Evolutionary conservation across 1,284 basidiomycete genomes (phyloP), one percentile per base, ranked within the genome.

Genomic region (Puccinia triticina): DNA sequence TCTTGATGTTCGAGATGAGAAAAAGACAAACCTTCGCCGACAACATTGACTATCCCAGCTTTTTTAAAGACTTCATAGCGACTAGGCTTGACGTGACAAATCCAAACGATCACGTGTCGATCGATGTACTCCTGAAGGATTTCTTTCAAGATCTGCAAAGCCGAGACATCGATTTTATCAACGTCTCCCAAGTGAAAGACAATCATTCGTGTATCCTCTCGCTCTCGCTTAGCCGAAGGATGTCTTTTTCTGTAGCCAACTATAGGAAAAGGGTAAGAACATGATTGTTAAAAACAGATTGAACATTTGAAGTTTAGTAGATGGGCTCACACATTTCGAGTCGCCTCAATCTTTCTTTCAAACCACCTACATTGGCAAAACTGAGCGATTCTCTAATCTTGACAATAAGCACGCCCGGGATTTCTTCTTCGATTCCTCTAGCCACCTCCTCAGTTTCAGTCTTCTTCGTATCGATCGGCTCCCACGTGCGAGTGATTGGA

Each of bases 401-500:
- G 2, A 95, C 90, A 82, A 95, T 94, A 61, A 96, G 88, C 37
- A 92, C 92, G 0, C 94, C 93, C 0, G 91, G 90, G 10, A 89
- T 87, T 72, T 92, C 90, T 84, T 92, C 92, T 85, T 94, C 92
- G 82, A 91, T 90, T 0, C 91, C 92, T 82, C 93, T 92, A 0
- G 91, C 90, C 82, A 92, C 91, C 85, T 94, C 93, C 82, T 92
- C 91, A 40, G 79, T 83, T 48, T 85, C 69, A n/a, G 84, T 77
- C 43, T 73, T 67, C 43, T 64, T 55, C 18, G 74, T 67, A 50
- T 76, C 88, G 50, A 94, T 90, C 1, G 94, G 91, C 83, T 92
- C 93, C 93, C 93, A 95, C 83, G 90, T 88, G 84, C 93, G 91
- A 0, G 93, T 93, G 18, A 92, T 92, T n/a, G 92, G 93, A 48